Evolutionary conservation across 2,329 filamentous ascomycete species (phyloP), one percentile per base, ranked within the genome.

Genomic region (Aspergillus fumigatus): DNA sequence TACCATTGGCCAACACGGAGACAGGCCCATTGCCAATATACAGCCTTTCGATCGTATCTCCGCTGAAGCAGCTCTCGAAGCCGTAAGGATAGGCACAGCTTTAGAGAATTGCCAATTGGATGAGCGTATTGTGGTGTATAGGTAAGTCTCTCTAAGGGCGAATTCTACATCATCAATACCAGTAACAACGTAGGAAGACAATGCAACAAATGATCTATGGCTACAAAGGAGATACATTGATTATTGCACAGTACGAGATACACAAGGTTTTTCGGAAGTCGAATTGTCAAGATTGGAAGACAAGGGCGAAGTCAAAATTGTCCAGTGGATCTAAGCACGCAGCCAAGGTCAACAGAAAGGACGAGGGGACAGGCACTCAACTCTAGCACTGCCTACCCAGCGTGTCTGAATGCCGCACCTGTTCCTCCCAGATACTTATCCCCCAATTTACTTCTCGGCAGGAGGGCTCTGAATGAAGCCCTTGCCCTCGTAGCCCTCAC

Each of bases 401-500:
- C 62, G 52, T 51, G 52, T 59, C 62, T 55, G 57, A 60, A 63
- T 62, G 64, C 60, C 62, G 61, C 56, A 59, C 55, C 59, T 59
- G 57, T 62, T 70, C 58, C 65, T 58, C 62, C 62, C 60, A 59
- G 55, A 58, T 65, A 55, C 55, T 55, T 43, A 41, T 56, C 57
- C 53, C 50, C 58, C 55, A 59, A 57, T 63, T 60, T 72, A 72
- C 65, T 65, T 67, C 66, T 78, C 70, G 51, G 65, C 66, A 55
- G 77, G 70, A 56, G 72, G 66, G 75, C 80, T 83, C 81, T 96
- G 92, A 65, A 96, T 84, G 78, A 86, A 83, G 70, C 91, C 90
- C 73, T 85, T 84, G 76, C 91, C 91, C 63, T 77, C 79, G 81
- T 95, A 96, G 68, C 85, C 87, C 74, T 88, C 84, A 71, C 88